A percentile compares a stretch with the other conserved stretches of the same genome.
Conservation (phyloP, 2,329 filamentous ascomycete genomes). For the Aureobasidium pullulans region DNA sequence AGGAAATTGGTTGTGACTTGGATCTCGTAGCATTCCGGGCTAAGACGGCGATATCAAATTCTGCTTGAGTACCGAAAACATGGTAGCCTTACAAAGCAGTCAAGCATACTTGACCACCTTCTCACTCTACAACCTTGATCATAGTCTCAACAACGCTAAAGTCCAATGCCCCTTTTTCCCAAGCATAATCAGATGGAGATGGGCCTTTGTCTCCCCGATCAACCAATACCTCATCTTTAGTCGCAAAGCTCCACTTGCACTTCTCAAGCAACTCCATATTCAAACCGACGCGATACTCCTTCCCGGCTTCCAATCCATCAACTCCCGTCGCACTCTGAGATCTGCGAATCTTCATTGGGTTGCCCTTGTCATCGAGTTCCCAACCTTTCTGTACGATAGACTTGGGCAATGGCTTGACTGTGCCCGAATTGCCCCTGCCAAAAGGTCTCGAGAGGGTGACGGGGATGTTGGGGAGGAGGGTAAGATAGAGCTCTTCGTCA, state of each 20-base stretch:
- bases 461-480: not conserved
- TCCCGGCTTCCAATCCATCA: slow-evolving; percentile 2
- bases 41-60: too few relatives aligned
- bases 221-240: not conserved
- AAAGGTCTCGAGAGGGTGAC: not conserved
- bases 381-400: not conserved
- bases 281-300: not conserved
- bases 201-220: not conserved
- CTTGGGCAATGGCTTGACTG: not conserved
- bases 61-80: too few relatives aligned
- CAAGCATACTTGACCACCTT: too few relatives aligned
- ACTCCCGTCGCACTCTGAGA: not conserved
- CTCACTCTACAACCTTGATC: not conserved
- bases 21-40: too few relatives aligned
- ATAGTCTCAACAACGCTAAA: not conserved
- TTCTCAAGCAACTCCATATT: not conserved
- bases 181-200: not conserved
- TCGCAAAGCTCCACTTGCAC: not conserved
- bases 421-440: not conserved
- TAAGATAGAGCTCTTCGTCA: not conserved
- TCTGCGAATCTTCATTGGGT: not conserved
- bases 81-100: too few relatives aligned
- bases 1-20: too few relatives aligned
- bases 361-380: not conserved
- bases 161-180: not conserved